Evolutionary conservation across 805 yeast genomes (phyloP), one percentile per base, ranked within the genome.

Genomic region (Barnettozyma botsteinii): DNA sequence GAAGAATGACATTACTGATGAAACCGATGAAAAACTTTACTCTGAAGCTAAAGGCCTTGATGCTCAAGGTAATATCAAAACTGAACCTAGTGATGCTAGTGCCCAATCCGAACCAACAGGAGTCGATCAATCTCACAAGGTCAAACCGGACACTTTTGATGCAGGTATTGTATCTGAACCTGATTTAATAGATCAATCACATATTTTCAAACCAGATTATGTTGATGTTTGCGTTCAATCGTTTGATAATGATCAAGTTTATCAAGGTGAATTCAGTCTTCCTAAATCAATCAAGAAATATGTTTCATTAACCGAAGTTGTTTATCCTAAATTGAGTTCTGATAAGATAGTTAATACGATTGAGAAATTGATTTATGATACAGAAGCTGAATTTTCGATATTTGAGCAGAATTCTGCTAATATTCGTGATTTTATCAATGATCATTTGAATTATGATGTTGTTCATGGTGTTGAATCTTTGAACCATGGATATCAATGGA

Each of bases 401-500:
- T 33, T 67, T 14, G 49, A 46, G n/a, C 55, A 51, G 32, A 68
- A 67, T 40, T 37, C 56, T 18, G 20, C 40, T 3, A 56, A 50
- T 9, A 31, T 66, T 13, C 52, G 55, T 6, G 28, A 22, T 0
- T 60, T 64, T 31, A 42, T 67, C n/a, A 35, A 42, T n/a, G 67
- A 65, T 33, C 70, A 67, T 35, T 35, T 57, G 18, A 47, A 49
- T 4, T 28, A 42, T 10, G 41, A 54, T 7, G 47, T 60, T 7
- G 41, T 29, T 7, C 63, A 67, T 33, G 52, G 65, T 2, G 48
- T 44, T 7, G 42, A 33, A 3, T 52, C 67, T 0, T 26, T 65
- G 1, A 48, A 51, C 13, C 46, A 53, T 35, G 42, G 56, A 13
- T 56, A 60, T 31, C 59, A 65, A 9, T 67, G 73, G 73, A 62